These are phyloP conservation scores for Wickerhamomyces xylosicus DNA, from an alignment of 805 yeast genomes.

Conservation along the genomic window DNA sequence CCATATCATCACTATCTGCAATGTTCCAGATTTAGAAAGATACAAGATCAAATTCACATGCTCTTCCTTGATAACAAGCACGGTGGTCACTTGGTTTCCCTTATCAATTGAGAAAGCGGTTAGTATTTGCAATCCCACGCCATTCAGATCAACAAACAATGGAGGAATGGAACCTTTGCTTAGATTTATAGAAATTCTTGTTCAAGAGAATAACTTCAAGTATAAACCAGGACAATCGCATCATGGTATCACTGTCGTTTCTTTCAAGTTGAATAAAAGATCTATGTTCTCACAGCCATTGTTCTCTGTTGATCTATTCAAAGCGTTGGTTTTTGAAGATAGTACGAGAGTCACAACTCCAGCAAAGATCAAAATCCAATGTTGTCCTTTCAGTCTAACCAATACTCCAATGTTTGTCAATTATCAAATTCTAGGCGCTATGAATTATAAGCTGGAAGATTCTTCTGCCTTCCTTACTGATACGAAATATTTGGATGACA, in stretches of 20 bases:
- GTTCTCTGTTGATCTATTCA: slow-evolving; percentile 6
- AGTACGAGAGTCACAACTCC: slow-evolving; percentile 8
- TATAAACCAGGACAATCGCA: slow-evolving; percentile 9
- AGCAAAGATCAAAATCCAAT: slow-evolving; percentile 9
- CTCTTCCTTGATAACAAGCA: slow-evolving; percentile 5
- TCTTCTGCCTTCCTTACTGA: slow-evolving; percentile 16
- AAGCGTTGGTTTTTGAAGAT: slow-evolving; percentile 6
- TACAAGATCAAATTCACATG: slow-evolving; percentile 10
- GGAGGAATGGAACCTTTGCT: background rate
- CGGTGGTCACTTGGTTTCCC: slow-evolving; percentile 12
- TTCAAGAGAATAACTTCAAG: slow-evolving; percentile 8
- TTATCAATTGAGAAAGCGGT: slow-evolving; percentile 4
- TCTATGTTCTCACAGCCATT: slow-evolving; percentile 3
- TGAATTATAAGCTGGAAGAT: slow-evolving; percentile 8
- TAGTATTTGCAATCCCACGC: background rate
- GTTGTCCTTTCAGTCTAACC: slow-evolving; percentile 21
- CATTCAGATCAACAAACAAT: background rate
- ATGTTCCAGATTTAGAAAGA: slow-evolving; percentile 8
- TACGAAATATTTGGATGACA: slow-evolving; percentile 17
- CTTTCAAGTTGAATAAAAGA: slow-evolving; percentile 8
- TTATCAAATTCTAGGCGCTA: slow-evolving; percentile 13
- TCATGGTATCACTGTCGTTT: slow-evolving; percentile 8
- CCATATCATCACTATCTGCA: slow-evolving; percentile 11
- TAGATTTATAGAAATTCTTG: slow-evolving; percentile 5
- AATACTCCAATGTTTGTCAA: slow-evolving; percentile 18